phyloP scores from a whole-genome alignment of 2,329 filamentous ascomycete genomes.

The Diaporthe helianthi region DNA sequence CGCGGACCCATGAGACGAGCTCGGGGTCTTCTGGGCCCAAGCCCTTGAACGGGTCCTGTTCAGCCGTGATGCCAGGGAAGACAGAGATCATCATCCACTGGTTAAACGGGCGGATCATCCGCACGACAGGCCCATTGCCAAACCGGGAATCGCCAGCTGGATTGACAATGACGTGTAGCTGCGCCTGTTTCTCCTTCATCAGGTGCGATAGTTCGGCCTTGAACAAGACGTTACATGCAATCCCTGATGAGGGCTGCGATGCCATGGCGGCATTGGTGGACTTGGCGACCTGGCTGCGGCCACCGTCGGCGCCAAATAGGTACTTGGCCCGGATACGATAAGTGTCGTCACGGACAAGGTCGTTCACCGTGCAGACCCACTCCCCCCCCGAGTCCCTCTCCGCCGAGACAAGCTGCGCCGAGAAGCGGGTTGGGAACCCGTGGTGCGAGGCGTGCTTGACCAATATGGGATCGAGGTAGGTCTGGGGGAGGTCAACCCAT shows the following conservation, averaged over 20 bases:
- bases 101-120: constrained; percentile 65
- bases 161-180: constrained; percentile 63
- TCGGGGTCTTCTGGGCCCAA: constrained; percentile 21
- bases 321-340: constrained; percentile 59
- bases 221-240: constrained; percentile 30
- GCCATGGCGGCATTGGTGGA: constrained; percentile 1
- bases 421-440: constrained; percentile 49
- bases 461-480: constrained; percentile 51
- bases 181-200: constrained; percentile 57
- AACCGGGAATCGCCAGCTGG: constrained; percentile 54
- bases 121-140: constrained; percentile 49
- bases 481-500: constrained; percentile 45
- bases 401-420: constrained; percentile 46
- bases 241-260: constrained; percentile 14
- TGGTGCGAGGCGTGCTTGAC: constrained; percentile 47
- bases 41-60: constrained; percentile 39
- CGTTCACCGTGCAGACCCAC: constrained; percentile 41
- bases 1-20: constrained; percentile 42
- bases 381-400: constrained; percentile 34
- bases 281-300: constrained; percentile 27
- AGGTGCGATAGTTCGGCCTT: constrained; percentile 55
- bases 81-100: constrained; percentile 58
- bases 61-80: constrained; percentile 37
- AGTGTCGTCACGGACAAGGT: constrained; percentile 43
- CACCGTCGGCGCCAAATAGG: constrained; percentile 62